These are phyloP conservation scores for Suillus brevipes DNA, from an alignment of 768 basidiomycete genomes.

Conservation along the genomic window DNA sequence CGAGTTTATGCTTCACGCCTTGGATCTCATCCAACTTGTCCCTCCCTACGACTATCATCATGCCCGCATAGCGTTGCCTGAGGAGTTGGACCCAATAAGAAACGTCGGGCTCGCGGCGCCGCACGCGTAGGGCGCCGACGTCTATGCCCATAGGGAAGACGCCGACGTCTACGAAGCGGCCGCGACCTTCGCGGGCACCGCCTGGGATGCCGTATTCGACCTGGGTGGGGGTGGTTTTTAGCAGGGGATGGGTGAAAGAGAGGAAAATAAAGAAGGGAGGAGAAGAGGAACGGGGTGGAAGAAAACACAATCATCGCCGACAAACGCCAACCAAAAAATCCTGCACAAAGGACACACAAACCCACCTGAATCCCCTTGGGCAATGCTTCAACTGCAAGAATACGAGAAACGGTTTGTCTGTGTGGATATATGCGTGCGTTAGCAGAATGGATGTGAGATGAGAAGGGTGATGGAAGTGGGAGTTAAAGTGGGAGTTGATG, in stretches of 20 bases:
- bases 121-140: slow-evolving; percentile 62
- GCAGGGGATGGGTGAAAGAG: background rate
- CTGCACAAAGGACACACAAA: background rate
- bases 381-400: slow-evolving; percentile 75
- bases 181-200: slow-evolving; percentile 24
- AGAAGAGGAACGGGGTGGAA: background rate
- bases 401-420: slow-evolving; percentile 78
- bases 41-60: slow-evolving; percentile 84
- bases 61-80: slow-evolving; percentile 79
- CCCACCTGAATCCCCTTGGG: slow-evolving; percentile 77
- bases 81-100: slow-evolving; percentile 78
- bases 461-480: background rate
- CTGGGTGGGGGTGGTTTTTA: background rate
- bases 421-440: background rate
- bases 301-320: background rate
- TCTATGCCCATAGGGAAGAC: slow-evolving; percentile 94
- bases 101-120: slow-evolving; percentile 77
- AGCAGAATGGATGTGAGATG: background rate
- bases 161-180: slow-evolving; percentile 79
- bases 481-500: no score
- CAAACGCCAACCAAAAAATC: background rate
- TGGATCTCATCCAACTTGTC: slow-evolving; percentile 90
- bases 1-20: slow-evolving; percentile 81
- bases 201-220: slow-evolving; percentile 3
- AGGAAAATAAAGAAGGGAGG: background rate